These are phyloP conservation scores for Acacia concinna DNA, from an alignment of 331 rosid species.

Conservation along the genomic window DNA sequence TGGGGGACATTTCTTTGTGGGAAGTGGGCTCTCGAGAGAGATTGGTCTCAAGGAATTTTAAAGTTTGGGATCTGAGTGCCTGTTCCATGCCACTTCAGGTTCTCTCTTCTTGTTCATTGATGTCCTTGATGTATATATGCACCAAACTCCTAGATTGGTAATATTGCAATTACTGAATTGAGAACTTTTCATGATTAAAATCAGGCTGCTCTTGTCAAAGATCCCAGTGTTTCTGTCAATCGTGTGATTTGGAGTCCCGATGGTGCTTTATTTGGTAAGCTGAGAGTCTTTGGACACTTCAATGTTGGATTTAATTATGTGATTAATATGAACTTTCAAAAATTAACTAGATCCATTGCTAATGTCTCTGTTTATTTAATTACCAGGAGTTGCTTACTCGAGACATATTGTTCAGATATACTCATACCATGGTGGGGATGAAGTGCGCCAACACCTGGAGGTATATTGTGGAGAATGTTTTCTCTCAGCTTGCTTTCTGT, in stretches of 20 bases:
- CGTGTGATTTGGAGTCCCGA: slow-evolving; percentile 99
- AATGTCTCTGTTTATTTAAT: slow-evolving; percentile 12
- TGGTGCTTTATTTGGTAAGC: slow-evolving; percentile 78
- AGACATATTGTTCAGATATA: slow-evolving; percentile 97
- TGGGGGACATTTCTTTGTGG: slow-evolving; percentile 86
- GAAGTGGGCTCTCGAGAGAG: slow-evolving; percentile 80
- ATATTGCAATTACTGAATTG: not conserved
- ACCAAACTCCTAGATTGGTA: not conserved
- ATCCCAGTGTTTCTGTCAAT: slow-evolving; percentile 74
- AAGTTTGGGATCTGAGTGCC: slow-evolving; percentile 76
- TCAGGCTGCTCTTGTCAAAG: slow-evolving; percentile 72
- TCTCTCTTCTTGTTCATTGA: slow-evolving; percentile 32
- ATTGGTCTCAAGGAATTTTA: slow-evolving; percentile 74
- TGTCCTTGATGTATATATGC: slow-evolving; percentile 12
- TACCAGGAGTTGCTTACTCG: slow-evolving; percentile 91
- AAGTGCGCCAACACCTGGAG: slow-evolving; percentile 83
- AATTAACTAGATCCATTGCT: slow-evolving; percentile 9
- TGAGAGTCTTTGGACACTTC: not conserved
- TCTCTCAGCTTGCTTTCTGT: slow-evolving; percentile 17
- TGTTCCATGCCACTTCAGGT: slow-evolving; percentile 82
- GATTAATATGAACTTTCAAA: not conserved
- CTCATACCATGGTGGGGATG: slow-evolving; percentile 76
- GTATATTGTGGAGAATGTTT: slow-evolving; percentile 36
- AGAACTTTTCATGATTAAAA: slow-evolving; percentile 29
- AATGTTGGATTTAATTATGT: slow-evolving; percentile 12